These are phyloP conservation scores for Hyaloperonospora brassicae DNA, from an alignment of 352 stramenopile species.

Conservation along the genomic window DNA sequence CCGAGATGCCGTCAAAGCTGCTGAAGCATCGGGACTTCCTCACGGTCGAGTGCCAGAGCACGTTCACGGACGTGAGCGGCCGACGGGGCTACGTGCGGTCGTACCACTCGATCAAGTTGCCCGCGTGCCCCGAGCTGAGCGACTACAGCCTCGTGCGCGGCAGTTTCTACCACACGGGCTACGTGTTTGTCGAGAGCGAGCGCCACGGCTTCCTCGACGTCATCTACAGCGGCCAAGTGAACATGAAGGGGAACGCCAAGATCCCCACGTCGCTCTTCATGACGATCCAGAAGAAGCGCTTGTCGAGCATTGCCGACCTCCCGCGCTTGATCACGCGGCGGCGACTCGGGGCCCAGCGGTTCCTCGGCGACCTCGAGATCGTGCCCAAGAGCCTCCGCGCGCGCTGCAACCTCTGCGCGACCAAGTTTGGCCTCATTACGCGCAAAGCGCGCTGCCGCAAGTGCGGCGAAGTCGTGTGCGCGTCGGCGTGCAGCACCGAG, in stretches of 20 bases:
- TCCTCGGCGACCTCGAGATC: slow-evolving; percentile 62
- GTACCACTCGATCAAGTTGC: slow-evolving; percentile 62
- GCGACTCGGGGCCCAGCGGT: slow-evolving; percentile 40
- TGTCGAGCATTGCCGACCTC: slow-evolving; percentile 40
- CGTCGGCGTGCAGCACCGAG: slow-evolving; percentile 42
- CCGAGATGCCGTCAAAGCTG: slow-evolving; percentile 46
- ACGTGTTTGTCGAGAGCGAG: slow-evolving; percentile 69
- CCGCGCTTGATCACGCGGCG: slow-evolving; percentile 41
- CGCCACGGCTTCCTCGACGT: slow-evolving; percentile 48
- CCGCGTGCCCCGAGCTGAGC: slow-evolving; percentile 48
- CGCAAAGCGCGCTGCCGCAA: slow-evolving; percentile 58
- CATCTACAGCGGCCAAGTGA: slow-evolving; percentile 55
- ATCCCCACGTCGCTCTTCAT: slow-evolving; percentile 41
- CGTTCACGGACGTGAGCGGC: slow-evolving; percentile 51
- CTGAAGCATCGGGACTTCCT: slow-evolving; percentile 67
- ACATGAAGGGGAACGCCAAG: slow-evolving; percentile 51
- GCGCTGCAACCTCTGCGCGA: slow-evolving; percentile 49
- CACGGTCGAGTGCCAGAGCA: slow-evolving; percentile 70
- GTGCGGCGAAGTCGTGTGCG: slow-evolving; percentile 68
- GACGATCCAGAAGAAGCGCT: slow-evolving; percentile 46
- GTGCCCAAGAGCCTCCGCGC: slow-evolving; percentile 47
- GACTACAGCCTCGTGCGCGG: slow-evolving; percentile 46
- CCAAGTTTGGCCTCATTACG: slow-evolving; percentile 55
- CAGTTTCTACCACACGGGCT: slow-evolving; percentile 62
- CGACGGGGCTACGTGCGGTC: slow-evolving; percentile 60